These are phyloP conservation scores for Glaciozyma antarctica DNA, from an alignment of 768 basidiomycete genomes.

Conservation along the genomic window DNA sequence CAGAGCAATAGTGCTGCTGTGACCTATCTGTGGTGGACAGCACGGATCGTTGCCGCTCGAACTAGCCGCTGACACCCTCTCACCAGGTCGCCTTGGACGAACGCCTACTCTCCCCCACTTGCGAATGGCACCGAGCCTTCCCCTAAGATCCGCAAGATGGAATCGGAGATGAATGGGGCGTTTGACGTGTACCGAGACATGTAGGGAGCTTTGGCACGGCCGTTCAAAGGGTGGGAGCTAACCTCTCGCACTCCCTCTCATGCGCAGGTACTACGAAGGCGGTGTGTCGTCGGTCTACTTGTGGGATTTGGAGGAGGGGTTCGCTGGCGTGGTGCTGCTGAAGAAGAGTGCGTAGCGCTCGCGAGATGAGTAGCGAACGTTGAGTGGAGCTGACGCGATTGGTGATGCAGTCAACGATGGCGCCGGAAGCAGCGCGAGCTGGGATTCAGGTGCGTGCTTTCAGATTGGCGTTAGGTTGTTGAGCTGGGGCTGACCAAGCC, in stretches of 20 bases:
- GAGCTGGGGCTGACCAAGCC: not conserved
- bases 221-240: not conserved
- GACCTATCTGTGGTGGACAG: too few relatives aligned
- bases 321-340: conserved; percentile 89
- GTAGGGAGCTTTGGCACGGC: conserved; percentile 43
- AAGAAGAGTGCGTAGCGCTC: conserved; percentile 66
- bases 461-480: too few relatives aligned
- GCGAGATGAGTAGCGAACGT: too few relatives aligned
- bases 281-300: conserved; percentile 93
- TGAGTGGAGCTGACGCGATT: not conserved
- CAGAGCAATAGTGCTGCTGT: too few relatives aligned
- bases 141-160: conserved; percentile 74
- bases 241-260: not conserved
- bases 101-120: conserved; percentile 61
- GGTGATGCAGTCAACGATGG: not conserved
- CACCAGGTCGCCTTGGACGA: conserved; percentile 91
- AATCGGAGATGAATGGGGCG: conserved; percentile 86
- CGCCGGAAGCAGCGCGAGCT: conserved; percentile 37
- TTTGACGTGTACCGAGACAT: conserved; percentile 96
- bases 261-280: conserved; percentile 84
- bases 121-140: conserved; percentile 84
- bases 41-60: too few relatives aligned
- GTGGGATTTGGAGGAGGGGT: conserved; percentile 96
- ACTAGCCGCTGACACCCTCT: conserved; percentile 3
- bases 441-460: conserved; percentile 57